Evolutionary conservation across 1,139 yeast genomes (phyloP).

Genomic region (Ogataea hybrid): DNA sequence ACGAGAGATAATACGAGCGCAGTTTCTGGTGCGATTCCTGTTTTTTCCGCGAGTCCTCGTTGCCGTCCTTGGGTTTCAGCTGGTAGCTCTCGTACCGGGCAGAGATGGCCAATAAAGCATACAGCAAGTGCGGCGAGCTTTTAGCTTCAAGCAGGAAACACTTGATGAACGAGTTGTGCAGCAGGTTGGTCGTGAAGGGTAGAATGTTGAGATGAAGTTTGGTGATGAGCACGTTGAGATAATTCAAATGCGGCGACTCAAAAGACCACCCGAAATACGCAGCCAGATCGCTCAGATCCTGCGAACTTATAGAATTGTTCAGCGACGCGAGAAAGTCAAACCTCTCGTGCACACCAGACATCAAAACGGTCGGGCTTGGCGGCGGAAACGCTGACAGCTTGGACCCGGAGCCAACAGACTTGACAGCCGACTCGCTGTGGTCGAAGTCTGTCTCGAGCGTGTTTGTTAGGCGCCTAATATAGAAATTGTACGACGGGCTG

Average conservation of each 20-base stretch:
- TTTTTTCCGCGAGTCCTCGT: slow-evolving; percentile 12
- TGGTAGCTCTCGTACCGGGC: slow-evolving; percentile 47
- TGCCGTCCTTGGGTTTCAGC: slow-evolving; percentile 12
- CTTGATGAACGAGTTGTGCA: slow-evolving; percentile 41
- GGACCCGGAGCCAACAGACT: background rate
- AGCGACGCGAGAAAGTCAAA: slow-evolving; percentile 28
- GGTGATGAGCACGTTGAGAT: slow-evolving; percentile 38
- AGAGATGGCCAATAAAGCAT: slow-evolving; percentile 59
- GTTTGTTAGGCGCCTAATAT: slow-evolving; percentile 25
- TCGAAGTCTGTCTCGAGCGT: slow-evolving; percentile 21
- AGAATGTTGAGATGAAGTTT: slow-evolving; percentile 38
- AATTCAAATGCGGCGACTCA: slow-evolving; percentile 34
- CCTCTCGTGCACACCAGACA: slow-evolving; percentile 15
- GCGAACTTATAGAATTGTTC: slow-evolving; percentile 28
- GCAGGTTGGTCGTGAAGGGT: slow-evolving; percentile 36
- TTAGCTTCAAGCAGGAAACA: slow-evolving; percentile 50
- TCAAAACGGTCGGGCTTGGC: slow-evolving; percentile 16
- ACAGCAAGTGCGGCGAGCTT: slow-evolving; percentile 50
- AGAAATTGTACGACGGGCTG: slow-evolving; percentile 19
- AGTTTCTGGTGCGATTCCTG: slow-evolving; percentile 43
- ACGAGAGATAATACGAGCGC: slow-evolving; percentile 48
- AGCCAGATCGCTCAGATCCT: slow-evolving; percentile 27
- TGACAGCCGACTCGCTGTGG: background rate
- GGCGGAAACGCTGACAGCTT: slow-evolving; percentile 25
- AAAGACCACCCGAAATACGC: slow-evolving; percentile 31